phyloP scores from a whole-genome alignment of 2,329 filamentous ascomycete genomes.

The Pseudocercospora pini-densiflorae region DNA sequence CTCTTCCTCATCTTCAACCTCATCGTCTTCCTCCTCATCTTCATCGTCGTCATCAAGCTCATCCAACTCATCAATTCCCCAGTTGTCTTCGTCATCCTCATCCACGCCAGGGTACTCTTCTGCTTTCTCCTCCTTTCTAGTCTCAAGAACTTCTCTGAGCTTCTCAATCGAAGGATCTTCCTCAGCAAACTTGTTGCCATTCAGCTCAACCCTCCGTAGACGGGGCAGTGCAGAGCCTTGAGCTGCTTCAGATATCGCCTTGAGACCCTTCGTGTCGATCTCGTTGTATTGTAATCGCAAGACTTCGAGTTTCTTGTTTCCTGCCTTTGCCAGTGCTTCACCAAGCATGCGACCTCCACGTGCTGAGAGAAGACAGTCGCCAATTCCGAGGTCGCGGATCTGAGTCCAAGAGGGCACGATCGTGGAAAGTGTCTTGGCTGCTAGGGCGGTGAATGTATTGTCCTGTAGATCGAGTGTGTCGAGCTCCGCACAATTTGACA shows the following conservation, averaged over 20 bases:
- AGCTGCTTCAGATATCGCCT: slow-evolving; percentile 70
- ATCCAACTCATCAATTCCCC: slow-evolving; percentile 83
- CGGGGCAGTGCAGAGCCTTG: slow-evolving; percentile 66
- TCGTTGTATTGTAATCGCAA: slow-evolving; percentile 93
- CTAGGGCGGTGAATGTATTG: slow-evolving; percentile 89
- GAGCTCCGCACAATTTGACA: slow-evolving; percentile 71
- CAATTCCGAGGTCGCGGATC: slow-evolving; percentile 82
- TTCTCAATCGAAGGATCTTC: slow-evolving; percentile 74
- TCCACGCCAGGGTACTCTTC: slow-evolving; percentile 59
- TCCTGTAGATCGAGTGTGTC: slow-evolving; percentile 89
- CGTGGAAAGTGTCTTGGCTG: slow-evolving; percentile 76
- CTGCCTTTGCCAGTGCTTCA: slow-evolving; percentile 71
- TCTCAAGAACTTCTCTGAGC: slow-evolving; percentile 63
- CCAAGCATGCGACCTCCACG: slow-evolving; percentile 78
- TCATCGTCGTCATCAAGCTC: slow-evolving; percentile 81
- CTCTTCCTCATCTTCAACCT: slow-evolving; percentile 65
- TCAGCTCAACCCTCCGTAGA: slow-evolving; percentile 86
- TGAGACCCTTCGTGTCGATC: slow-evolving; percentile 76
- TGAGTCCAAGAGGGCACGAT: slow-evolving; percentile 75
- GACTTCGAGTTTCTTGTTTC: slow-evolving; percentile 78
- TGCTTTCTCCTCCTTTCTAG: slow-evolving; percentile 56
- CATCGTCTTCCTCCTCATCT: slow-evolving; percentile 63
- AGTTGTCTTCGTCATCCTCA: slow-evolving; percentile 76
- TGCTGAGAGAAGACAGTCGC: slow-evolving; percentile 81
- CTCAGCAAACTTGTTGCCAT: slow-evolving; percentile 93